Conservation (phyloP, 805 yeast genomes). For the Candida sakaeoensis region DNA sequence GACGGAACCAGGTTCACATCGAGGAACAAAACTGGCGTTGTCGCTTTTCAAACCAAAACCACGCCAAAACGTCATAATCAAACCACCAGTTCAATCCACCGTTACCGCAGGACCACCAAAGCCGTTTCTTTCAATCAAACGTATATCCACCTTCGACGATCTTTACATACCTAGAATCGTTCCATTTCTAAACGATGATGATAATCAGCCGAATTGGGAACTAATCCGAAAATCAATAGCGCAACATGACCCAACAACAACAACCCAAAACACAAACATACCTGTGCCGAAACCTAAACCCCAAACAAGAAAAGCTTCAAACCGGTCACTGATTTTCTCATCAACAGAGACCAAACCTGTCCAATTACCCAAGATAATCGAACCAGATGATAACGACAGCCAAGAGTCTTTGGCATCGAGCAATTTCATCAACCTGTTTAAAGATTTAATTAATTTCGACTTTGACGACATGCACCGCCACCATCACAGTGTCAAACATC, state of each 20-base stretch:
- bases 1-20: no score
- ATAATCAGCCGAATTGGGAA: constrained; percentile 7
- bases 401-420: constrained; percentile 24
- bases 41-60: background rate
- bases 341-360: background rate
- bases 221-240: background rate
- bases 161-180: constrained; percentile 1
- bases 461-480: background rate
- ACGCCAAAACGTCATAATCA: background rate
- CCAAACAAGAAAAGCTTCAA: constrained; percentile 1
- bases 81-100: background rate
- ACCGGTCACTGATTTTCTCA: constrained; percentile 6
- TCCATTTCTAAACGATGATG: background rate
- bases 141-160: constrained; percentile 2
- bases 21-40: no score
- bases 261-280: no score
- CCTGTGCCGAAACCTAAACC: background rate
- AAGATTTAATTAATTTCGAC: constrained; percentile 25
- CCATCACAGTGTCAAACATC: no score
- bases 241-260: no score
- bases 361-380: background rate
- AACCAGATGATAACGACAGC: constrained; percentile 15
- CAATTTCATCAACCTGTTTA: constrained; percentile 24
- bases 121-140: background rate
- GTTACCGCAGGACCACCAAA: background rate